Base-by-base conservation (phyloP, 352 stramenopile genomes). In the Pythium rhizo-oryzae region DNA sequence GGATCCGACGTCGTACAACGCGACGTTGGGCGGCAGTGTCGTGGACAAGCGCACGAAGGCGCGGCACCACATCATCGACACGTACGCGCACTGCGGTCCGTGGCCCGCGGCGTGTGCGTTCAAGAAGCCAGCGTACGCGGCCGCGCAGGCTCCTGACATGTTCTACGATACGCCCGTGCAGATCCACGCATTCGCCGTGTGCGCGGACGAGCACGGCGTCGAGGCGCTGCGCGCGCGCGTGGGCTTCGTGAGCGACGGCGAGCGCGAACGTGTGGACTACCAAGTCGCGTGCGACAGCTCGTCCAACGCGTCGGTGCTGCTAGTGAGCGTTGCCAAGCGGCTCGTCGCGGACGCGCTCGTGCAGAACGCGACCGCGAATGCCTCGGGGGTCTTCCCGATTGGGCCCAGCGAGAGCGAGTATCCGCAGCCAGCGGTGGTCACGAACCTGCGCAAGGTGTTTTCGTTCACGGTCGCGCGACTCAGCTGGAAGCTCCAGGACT, bases 371-470 rank as follows among this genome's bases (percentile, higher is more conserved):
- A 43, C 19, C 1, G 13, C n/a, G 16, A 51, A 39, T 33, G 37
- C 19, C 0, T 28, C 13, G 21, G 44, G 44, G 4, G 18, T n/a
- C 15, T 47, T n/a, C 18, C 15, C 41, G 12, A 4, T 21, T 15
- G 35, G 35, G 12, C 35, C 35, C 35, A 41, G 35, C 8, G 35
- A 41, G 8, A 15, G 35, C 35, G 35, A 41, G 35, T 49, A 49
- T 8, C 18, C 44, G 5, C 30, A 41, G 2, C 19, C 56, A 5
- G 56, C 23, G 12, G 47, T 65, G 11, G 46, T 39, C 8, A 59
- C 35, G 0, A 71, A 71, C 33, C 25, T 67, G n/a, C 58, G 64
- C 44, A 75, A 71, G 24, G 57, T 75, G 7, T 65, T 61, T 18
- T 58, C 63, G 2, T 8, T 75, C 57, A 75, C 69, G 23, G 11